phyloP scores from a whole-genome alignment of 2,329 filamentous ascomycete genomes.

The Aureobasidium sp. region DNA sequence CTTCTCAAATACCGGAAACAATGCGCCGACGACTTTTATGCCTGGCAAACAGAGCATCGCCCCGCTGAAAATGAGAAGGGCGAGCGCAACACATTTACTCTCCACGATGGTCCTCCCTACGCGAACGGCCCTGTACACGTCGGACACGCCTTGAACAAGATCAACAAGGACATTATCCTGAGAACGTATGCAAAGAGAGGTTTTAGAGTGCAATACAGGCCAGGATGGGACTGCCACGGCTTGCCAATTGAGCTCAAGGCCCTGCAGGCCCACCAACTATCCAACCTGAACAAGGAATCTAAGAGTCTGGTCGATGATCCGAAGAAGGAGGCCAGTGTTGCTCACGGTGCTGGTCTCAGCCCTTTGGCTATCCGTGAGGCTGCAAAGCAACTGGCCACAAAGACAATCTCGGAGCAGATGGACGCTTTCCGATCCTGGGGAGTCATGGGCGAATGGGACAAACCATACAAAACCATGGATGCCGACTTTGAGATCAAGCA shows the following conservation, averaged over 20 bases:
- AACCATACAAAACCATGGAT: constrained; percentile 72
- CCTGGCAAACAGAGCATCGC: constrained; percentile 60
- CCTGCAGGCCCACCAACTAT: constrained; percentile 47
- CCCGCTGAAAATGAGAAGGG: constrained; percentile 30
- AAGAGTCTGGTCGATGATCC: constrained; percentile 23
- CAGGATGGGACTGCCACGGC: constrained; percentile 97
- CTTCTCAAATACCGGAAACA: constrained; percentile 55
- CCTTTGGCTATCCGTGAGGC: constrained; percentile 52
- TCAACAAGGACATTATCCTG: constrained; percentile 88
- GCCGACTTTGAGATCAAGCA: constrained; percentile 64
- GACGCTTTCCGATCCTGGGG: constrained; percentile 63
- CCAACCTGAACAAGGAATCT: constrained; percentile 26
- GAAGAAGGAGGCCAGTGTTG: constrained; percentile 22
- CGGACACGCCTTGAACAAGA: constrained; percentile 93
- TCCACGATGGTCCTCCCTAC: constrained; percentile 96
- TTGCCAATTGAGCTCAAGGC: constrained; percentile 96
- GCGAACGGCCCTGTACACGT: constrained; percentile 88
- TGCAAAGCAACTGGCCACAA: constrained; percentile 56
- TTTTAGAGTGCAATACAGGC: constrained; percentile 68
- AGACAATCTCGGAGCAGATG: constrained; percentile 65
- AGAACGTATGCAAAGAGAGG: constrained; percentile 73
- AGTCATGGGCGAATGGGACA: constrained; percentile 74
- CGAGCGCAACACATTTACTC: constrained; percentile 55
- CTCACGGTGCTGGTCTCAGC: constrained; percentile 26
- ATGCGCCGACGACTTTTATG: constrained; percentile 82